A percentile compares a stretch with the other conserved stretches of the same genome.
Evolutionary conservation across 169 alveolate genomes (phyloP).

Genomic region (Plasmodium billcollinsi): DNA sequence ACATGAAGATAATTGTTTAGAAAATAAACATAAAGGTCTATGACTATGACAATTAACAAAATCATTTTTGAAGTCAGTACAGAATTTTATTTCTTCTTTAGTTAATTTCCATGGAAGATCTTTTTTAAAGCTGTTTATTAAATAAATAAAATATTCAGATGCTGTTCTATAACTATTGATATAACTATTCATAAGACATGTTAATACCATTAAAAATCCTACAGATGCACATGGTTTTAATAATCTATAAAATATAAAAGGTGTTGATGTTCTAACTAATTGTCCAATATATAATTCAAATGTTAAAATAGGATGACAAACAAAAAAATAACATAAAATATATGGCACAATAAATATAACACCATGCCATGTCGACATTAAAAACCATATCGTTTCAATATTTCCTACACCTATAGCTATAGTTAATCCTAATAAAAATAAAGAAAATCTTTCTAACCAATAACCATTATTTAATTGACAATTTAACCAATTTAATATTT

Average conservation of each 20-base stretch:
- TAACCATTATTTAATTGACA: constrained; percentile 80
- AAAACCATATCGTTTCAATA: constrained; percentile 82
- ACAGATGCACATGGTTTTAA: constrained; percentile 82
- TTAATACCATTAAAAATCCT: constrained; percentile 81
- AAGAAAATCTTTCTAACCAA: constrained; percentile 82
- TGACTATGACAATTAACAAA: constrained; percentile 39
- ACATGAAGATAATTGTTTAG: constrained; percentile 48
- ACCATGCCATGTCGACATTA: constrained; percentile 84
- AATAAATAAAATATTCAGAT: constrained; percentile 83
- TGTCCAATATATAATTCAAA: constrained; percentile 83
- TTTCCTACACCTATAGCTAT: constrained; percentile 87
- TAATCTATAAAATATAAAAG: constrained; percentile 79
- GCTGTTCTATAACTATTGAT: constrained; percentile 53
- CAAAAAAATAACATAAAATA: constrained; percentile 78
- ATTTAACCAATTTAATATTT: constrained; percentile 80
- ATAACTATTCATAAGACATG: constrained; percentile 81
- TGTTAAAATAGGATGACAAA: constrained; percentile 84
- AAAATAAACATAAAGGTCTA: constrained; percentile 80
- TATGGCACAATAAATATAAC: constrained; percentile 82
- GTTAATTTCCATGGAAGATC: constrained; percentile 82
- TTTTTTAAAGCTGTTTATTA: constrained; percentile 77
- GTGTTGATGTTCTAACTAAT: constrained; percentile 80
- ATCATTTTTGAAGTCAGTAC: constrained; percentile 38
- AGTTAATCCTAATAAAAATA: constrained; percentile 82
- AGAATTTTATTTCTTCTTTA: constrained; percentile 63